These are phyloP conservation scores for Pythium sukuiense DNA, from an alignment of 352 stramenopile genomes.

Conservation along the genomic window DNA sequence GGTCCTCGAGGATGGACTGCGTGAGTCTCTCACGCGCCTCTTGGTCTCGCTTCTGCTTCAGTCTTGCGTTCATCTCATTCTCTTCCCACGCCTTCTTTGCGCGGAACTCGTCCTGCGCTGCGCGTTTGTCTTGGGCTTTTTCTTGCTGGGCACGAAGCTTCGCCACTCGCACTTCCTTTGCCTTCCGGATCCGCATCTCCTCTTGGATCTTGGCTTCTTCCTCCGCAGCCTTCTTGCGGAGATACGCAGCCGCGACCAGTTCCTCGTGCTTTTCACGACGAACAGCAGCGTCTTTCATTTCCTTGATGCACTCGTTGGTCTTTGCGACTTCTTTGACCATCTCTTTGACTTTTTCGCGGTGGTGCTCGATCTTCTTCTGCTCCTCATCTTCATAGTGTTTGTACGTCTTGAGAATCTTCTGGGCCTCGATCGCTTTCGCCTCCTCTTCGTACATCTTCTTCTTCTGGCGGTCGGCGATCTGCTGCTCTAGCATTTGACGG, in stretches of 20 bases:
- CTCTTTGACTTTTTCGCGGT: conserved; percentile 43
- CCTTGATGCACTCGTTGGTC: conserved; percentile 69
- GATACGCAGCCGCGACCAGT: conserved; percentile 56
- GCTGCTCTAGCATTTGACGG: conserved; percentile 62
- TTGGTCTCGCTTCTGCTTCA: conserved; percentile 53
- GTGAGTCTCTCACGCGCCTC: conserved; percentile 40
- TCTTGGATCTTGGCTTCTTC: conserved; percentile 74
- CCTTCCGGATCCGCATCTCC: conserved; percentile 57
- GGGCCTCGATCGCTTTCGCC: conserved; percentile 69
- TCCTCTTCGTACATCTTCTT: conserved; percentile 76
- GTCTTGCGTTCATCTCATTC: conserved; percentile 50
- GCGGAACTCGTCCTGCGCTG: conserved; percentile 63
- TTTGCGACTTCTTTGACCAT: conserved; percentile 48
- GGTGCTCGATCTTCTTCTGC: conserved; percentile 49
- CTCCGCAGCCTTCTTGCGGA: conserved; percentile 68
- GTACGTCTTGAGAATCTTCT: conserved; percentile 80
- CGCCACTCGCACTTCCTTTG: conserved; percentile 66
- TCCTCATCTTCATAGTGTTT: conserved; percentile 81
- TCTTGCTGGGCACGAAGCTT: conserved; percentile 81
- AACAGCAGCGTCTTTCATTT: conserved; percentile 56
- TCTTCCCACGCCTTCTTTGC: conserved; percentile 76
- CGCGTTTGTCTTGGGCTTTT: conserved; percentile 78
- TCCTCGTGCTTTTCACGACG: conserved; percentile 66
- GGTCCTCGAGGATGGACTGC: conserved; percentile 53
- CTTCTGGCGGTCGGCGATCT: conserved; percentile 68